Conservation (phyloP, 495 filamentous ascomycete species). For the Talaromyces thailandensis region DNA sequence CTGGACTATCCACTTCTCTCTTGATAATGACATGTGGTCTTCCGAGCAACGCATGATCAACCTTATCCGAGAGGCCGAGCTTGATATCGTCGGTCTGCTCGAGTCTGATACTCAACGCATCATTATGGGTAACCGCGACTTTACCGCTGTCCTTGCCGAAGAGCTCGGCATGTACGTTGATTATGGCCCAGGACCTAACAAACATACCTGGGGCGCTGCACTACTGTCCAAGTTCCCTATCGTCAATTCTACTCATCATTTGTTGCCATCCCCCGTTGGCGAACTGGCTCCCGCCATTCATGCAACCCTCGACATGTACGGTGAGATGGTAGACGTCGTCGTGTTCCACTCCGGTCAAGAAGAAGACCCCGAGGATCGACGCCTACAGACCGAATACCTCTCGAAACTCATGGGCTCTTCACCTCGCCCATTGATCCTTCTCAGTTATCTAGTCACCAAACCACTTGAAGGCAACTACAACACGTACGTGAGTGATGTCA, state of each 20-base stretch:
- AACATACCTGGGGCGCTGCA: constrained; percentile 95
- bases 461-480: constrained; percentile 94
- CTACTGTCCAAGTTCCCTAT: constrained; percentile 97
- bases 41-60: constrained; percentile 91
- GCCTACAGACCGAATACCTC: constrained; percentile 80
- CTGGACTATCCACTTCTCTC: constrained; percentile 97
- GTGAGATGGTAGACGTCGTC: constrained; percentile 81
- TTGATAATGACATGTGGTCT: constrained; percentile 99
- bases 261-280: constrained; percentile 85
- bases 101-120: constrained; percentile 94
- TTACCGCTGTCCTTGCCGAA: constrained; percentile 90
- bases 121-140: constrained; percentile 99
- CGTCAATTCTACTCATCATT: constrained; percentile 90
- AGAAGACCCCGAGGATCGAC: constrained; percentile 89
- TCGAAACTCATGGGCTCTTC: constrained; percentile 80
- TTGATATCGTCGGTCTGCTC: constrained; percentile 90
- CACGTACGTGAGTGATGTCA: constrained; percentile 78
- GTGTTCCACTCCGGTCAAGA: constrained; percentile 99
- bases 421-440: constrained; percentile 69
- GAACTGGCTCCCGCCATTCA: constrained; percentile 96
- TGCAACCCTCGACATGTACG: constrained; percentile 89
- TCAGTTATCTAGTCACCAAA: constrained; percentile 88
- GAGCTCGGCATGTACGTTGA: constrained; percentile 98
- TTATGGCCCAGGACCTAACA: constrained; percentile 95
- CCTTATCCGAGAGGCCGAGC: constrained; percentile 83